phyloP scores from a whole-genome alignment of 306 rosid species.

The Ziziphus jujuba region DNA sequence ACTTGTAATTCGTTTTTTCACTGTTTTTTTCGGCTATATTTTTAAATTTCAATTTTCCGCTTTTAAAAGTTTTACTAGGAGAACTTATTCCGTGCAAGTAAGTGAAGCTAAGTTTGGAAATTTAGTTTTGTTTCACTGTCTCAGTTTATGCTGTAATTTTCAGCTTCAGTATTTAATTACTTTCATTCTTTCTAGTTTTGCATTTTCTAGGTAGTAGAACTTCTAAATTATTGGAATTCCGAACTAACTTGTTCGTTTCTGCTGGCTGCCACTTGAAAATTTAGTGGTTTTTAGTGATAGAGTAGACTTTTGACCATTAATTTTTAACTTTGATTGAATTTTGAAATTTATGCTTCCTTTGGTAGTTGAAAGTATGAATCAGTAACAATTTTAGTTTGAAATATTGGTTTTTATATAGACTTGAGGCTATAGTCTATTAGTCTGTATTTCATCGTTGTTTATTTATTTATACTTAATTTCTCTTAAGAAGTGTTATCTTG shows the following conservation, averaged over 20 bases:
- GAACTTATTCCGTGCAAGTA: conserved; percentile 21
- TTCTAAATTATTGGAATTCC: conserved; percentile 1
- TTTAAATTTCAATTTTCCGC: conserved; percentile 3
- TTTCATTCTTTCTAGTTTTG: neutral
- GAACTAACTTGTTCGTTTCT: neutral
- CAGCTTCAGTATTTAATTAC: no score
- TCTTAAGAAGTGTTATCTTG: no score
- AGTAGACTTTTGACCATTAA: neutral
- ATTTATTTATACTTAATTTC: no score
- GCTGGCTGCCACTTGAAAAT: neutral
- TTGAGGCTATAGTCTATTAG: no score
- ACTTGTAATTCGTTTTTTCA: conserved; percentile 60
- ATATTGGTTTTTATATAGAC: neutral
- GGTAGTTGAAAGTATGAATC: neutral
- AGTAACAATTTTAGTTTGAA: neutral
- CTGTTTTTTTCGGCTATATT: neutral
- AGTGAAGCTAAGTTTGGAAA: conserved; percentile 16
- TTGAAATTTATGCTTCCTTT: neutral
- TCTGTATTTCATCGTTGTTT: neutral
- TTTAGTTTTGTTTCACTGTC: conserved; percentile 6
- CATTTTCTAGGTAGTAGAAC: neutral
- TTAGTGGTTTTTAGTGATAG: neutral
- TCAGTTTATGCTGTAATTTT: neutral
- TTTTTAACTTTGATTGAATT: neutral
- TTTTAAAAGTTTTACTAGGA: conserved; percentile 3